These are phyloP conservation scores for Peronosclerospora sorghi DNA, from an alignment of 352 stramenopile genomes.

Conservation along the genomic window DNA sequence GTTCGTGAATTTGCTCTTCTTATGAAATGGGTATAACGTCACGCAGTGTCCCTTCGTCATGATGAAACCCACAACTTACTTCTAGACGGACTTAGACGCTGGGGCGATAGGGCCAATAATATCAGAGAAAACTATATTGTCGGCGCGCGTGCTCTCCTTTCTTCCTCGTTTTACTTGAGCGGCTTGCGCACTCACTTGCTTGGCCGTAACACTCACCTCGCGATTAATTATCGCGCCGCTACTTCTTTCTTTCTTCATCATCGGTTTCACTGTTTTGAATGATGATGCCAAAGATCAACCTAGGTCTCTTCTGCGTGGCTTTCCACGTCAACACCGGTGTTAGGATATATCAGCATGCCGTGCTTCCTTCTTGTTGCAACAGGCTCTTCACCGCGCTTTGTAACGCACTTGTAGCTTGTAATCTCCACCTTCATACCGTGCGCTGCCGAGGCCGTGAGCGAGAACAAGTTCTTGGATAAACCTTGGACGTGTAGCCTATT, in stretches of 20 bases:
- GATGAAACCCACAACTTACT: too few species aligned
- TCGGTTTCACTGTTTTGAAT: background rate
- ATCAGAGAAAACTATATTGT: background rate
- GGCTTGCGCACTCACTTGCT: background rate
- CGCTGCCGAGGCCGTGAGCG: background rate
- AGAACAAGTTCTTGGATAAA: slow-evolving; percentile 2
- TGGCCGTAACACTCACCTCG: background rate
- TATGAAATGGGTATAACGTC: background rate
- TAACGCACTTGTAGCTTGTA: background rate
- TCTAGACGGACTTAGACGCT: too few species aligned
- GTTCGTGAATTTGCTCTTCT: background rate
- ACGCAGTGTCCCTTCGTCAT: too few species aligned
- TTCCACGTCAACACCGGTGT: background rate
- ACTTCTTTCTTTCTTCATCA: background rate
- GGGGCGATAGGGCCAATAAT: background rate
- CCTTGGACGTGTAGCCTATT: background rate
- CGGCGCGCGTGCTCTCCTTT: background rate
- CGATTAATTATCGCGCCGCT: background rate
- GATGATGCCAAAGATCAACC: background rate
- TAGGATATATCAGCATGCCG: background rate
- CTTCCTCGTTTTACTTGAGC: background rate
- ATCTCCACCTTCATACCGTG: background rate
- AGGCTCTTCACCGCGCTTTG: background rate
- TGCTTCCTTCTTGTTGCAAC: background rate
- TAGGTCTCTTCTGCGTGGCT: background rate